Evolutionary conservation across 345 rosid species (phyloP), one percentile per base, ranked within the genome.

Genomic region (Eucalyptus tenuipes): DNA sequence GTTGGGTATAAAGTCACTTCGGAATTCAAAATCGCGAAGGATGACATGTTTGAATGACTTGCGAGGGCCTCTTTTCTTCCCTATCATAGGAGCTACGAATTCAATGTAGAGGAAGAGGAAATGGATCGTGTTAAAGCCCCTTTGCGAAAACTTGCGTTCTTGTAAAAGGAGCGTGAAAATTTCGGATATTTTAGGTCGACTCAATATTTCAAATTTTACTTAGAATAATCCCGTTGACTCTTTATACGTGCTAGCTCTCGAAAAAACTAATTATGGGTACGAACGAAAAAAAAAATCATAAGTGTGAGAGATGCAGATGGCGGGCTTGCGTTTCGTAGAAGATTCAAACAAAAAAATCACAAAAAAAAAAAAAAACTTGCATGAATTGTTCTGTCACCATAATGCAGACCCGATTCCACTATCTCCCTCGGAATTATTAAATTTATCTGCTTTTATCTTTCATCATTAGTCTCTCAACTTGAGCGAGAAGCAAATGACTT

Each of bases 131-230:
- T 37, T 5, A 75, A 37, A 40, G 45, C 4, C 27, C 18, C 45
- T 0, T 20, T 12, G 27, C 7, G 8, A 20, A 75, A 37, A 20
- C 27, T 75, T 0, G 8, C 15, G 40, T 7, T 64, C 40, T 64
- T 2, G 5, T 14, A 64, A 4, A 14, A 5, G 20, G 18, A 16
- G 5, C 2, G 75, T 64, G 31, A 64, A 64, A 7, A 4, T 7
- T n/a, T 13, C 1, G 11, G 20, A 0, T 14, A n/a, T 15, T 7
- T 64, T 7, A 6, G 4, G 14, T 3, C 10, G 4, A 33, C 13
- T 9, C 4, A 6, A 33, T 71, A 17, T 6, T 22, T 16, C 24
- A 2, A 33, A 17, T 68, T 16, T 37, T 71, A 10, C 14, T 37
- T 40, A 18, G 14, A 37, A 75, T 37, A 10, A 2, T 9, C 22